These are phyloP conservation scores for Hortiboletus flavorubellus DNA, from an alignment of 768 basidiomycete species.

Conservation along the genomic window DNA sequence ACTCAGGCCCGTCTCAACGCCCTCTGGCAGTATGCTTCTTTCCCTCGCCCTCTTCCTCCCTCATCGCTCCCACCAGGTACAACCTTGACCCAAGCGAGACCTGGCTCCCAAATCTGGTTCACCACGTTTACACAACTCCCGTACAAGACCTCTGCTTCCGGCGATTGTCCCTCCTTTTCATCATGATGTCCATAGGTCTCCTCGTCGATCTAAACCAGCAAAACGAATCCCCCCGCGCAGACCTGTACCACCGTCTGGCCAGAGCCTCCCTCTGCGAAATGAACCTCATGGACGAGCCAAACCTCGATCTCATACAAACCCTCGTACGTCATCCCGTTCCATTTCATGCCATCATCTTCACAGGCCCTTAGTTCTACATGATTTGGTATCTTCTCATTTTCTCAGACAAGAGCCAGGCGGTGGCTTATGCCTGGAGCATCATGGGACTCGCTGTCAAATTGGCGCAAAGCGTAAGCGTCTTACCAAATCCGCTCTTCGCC, in stretches of 20 bases:
- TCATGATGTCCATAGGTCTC: conserved; percentile 71
- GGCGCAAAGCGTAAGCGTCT: conserved; percentile 59
- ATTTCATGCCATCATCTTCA: conserved; percentile 28
- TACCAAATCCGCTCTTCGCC: neutral
- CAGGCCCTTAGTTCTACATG: conserved; percentile 58
- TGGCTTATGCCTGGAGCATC: conserved; percentile 72
- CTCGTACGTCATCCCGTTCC: conserved; percentile 40
- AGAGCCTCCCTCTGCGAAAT: conserved; percentile 68
- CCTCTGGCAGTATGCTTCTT: conserved; percentile 62
- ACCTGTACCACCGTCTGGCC: conserved; percentile 64
- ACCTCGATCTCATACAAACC: conserved; percentile 68
- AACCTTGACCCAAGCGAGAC: conserved; percentile 69
- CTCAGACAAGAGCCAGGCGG: conserved; percentile 68
- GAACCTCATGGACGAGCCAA: conserved; percentile 71
- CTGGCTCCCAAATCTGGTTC: conserved; percentile 63
- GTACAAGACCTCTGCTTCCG: conserved; percentile 62
- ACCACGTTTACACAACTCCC: conserved; percentile 62
- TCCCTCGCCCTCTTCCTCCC: neutral
- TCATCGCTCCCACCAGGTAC: conserved; percentile 40
- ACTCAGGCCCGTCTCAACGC: conserved; percentile 64
- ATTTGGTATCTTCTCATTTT: conserved; percentile 73
- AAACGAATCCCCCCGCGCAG: conserved; percentile 54
- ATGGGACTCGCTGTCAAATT: conserved; percentile 74
- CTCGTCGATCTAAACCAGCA: conserved; percentile 60
- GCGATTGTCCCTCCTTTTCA: conserved; percentile 62